Conservation (phyloP, 257 asterid genomes). For the Fraxinus cuspidata region DNA sequence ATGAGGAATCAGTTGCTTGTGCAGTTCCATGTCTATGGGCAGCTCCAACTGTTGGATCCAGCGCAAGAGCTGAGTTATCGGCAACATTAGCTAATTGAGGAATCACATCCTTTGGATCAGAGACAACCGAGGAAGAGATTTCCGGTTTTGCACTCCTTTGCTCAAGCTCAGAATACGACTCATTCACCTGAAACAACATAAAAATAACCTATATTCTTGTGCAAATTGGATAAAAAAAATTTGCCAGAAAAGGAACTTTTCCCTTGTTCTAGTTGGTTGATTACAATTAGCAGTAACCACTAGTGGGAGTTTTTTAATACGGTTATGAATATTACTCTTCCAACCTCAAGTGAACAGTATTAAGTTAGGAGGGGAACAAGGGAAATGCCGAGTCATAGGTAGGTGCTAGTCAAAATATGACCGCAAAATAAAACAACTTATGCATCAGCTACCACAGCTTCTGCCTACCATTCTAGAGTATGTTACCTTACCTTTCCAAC, state of each 20-base stretch:
- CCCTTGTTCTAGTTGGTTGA: not conserved
- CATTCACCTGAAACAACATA: constrained; percentile 56
- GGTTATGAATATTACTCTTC: not conserved
- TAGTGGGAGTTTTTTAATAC: not conserved
- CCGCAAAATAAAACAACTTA: not conserved
- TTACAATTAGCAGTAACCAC: not conserved
- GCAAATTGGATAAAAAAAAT: not conserved
- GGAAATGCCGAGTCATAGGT: no score
- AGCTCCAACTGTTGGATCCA: constrained; percentile 31
- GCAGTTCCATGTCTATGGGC: constrained; percentile 22
- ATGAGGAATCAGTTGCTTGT: constrained; percentile 32
- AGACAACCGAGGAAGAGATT: constrained; percentile 26
- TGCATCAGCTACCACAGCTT: not conserved
- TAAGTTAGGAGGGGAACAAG: no score
- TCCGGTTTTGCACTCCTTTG: constrained; percentile 36
- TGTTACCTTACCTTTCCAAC: constrained; percentile 55
- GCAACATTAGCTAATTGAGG: constrained; percentile 33
- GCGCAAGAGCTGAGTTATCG: constrained; percentile 29
- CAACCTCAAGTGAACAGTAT: no score
- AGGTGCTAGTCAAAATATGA: no score
- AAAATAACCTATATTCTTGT: constrained; percentile 10
- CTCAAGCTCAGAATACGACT: constrained; percentile 51
- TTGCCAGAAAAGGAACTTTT: not conserved
- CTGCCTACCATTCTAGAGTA: not conserved
- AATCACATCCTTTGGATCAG: constrained; percentile 31